Percentiles rank a stretch among this genome's conserved stretches.
Conservation (phyloP, 306 rosid species). For the Hylodesmum podocarpum region DNA sequence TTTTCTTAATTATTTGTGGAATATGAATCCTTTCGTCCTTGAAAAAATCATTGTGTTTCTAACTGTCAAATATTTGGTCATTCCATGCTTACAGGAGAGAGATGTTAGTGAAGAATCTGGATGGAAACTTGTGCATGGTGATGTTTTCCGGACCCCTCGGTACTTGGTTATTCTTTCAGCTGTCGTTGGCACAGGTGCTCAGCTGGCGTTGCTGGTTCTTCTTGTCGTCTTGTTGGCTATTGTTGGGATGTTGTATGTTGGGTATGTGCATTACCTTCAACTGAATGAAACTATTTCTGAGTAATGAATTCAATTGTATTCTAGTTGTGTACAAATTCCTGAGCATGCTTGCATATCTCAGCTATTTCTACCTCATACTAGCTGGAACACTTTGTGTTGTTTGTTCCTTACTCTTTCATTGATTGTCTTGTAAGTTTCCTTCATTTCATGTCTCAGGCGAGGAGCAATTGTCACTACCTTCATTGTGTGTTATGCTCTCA, state of each 20-base stretch:
- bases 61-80: constrained; percentile 20
- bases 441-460: constrained; percentile 59
- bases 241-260: constrained; percentile 96
- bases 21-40: background rate
- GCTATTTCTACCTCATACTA: background rate
- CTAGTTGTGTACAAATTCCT: constrained; percentile 6
- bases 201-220: constrained; percentile 89
- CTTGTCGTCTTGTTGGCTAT: constrained; percentile 93
- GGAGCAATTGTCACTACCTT: constrained; percentile 98
- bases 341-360: constrained; percentile 19
- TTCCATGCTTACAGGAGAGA: constrained; percentile 65
- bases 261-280: constrained; percentile 35
- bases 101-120: constrained; percentile 99
- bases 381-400: background rate
- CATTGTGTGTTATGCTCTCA: constrained; percentile 96
- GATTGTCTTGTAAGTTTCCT: constrained; percentile 9
- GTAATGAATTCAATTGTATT: background rate
- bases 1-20: constrained; percentile 1
- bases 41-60: constrained; percentile 12
- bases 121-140: constrained; percentile 99
- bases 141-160: constrained; percentile 93
- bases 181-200: constrained; percentile 98
- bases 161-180: constrained; percentile 84
- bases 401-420: background rate
- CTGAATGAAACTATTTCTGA: constrained; percentile 15